Percentiles rank a stretch among this genome's conserved stretches.
Conservation (phyloP, 2,329 filamentous ascomycete genomes). For the Diaporthe humulicola region DNA sequence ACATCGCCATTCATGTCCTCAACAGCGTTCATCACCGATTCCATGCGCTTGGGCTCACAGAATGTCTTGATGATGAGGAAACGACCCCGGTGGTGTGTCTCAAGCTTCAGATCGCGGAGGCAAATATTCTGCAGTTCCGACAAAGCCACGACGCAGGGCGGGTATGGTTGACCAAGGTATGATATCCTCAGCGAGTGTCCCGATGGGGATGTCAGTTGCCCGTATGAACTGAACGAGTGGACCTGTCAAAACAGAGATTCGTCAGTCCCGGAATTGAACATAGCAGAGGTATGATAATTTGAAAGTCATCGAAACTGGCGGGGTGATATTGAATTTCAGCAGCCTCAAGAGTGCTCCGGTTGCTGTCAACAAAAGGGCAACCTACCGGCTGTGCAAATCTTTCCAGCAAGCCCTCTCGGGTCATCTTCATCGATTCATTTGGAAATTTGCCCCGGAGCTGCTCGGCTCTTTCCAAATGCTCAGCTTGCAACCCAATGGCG, state of each 20-base stretch:
- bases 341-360: neutral
- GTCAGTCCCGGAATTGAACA: neutral
- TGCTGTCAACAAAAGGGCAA: neutral
- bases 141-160: constrained; percentile 35
- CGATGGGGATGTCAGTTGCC: neutral
- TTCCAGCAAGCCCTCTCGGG: constrained; percentile 58
- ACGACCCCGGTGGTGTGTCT: constrained; percentile 40
- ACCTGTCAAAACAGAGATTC: neutral
- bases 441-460: constrained; percentile 15
- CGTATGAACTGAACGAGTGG: neutral
- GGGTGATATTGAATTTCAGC: neutral
- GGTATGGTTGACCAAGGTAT: constrained; percentile 36
- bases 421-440: constrained; percentile 72
- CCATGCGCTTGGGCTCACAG: constrained; percentile 17
- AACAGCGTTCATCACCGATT: constrained; percentile 65
- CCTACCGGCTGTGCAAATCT: constrained; percentile 7
- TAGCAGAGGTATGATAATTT: too few relatives aligned
- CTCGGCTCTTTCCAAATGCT: constrained; percentile 69
- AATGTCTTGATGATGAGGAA: constrained; percentile 36
- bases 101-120: constrained; percentile 36
- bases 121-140: constrained; percentile 29
- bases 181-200: neutral
- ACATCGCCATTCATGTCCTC: constrained; percentile 81
- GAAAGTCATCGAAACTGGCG: too few relatives aligned
- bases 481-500: constrained; percentile 65